Base-by-base conservation (phyloP, 2,329 filamentous ascomycete species). In the Scytalidium sp. region DNA sequence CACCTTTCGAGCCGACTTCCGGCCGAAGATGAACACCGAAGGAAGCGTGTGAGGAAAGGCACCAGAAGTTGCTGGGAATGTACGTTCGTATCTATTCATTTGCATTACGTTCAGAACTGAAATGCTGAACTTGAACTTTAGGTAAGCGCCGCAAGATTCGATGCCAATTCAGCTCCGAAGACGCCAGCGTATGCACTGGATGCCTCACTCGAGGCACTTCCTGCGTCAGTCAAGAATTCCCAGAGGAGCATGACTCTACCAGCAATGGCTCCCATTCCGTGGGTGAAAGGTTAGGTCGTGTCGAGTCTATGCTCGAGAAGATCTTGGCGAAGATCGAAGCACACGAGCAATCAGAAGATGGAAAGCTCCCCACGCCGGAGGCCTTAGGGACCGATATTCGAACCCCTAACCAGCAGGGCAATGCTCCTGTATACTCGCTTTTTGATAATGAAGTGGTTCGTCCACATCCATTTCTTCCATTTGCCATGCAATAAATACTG, bases 41-140 rank as follows among this genome's bases (percentile, higher is more conserved):
- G 57, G 42, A 64, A 65, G 43, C 56, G 61, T 43, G 52, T 64
- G 6, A 50, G 63, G 10, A 81, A 80, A 47, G 79, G 79, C n/a
- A 82, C 79, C 0, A 69, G 65, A 22, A 80, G 76, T 49, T 82
- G 79, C 60, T 81, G 78, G 78, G 78, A 81, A 55, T 83, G 79
- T 69, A 78, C 78, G 62, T 19, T 8, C 13, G 3, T n/a, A 27
- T 20, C 19, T 15, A 19, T 21, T 17, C 22, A 25, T 21, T 22
- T 13, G 9, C 36, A 27, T 10, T 23, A 22, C 43, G 19, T 41
- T 10, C 13, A 36, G 43, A 25, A 32, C 43, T 36, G 40, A 25
- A 22, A 51, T 50, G 21, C 47, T 47, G 11, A 46, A 45, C 41
- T 50, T 40, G 49, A 40, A 17, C 19, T 32, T 40, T 50, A 61